Conservation (phyloP, 192 early-diverging fungal species). For the Umbelopsis sp. region DNA sequence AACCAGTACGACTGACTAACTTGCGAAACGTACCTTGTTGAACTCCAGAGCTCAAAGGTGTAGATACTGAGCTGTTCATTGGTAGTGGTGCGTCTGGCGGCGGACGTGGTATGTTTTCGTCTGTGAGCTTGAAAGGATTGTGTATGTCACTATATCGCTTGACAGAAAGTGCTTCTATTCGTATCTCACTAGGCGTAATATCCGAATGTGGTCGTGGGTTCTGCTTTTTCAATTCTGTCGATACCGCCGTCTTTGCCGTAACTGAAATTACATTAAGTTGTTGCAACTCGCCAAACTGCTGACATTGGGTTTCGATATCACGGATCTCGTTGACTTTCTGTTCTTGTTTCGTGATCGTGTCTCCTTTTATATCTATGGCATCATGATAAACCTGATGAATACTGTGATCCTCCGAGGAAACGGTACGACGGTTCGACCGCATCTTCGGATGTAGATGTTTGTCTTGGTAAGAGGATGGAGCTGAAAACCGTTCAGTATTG, state of each 20-base stretch:
- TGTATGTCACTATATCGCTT: background rate
- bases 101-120: background rate
- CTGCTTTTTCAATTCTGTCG: background rate
- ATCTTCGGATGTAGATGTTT: background rate
- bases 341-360: background rate
- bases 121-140: no score
- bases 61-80: background rate
- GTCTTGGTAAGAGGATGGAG: conserved; percentile 4
- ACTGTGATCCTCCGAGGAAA: background rate
- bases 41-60: background rate
- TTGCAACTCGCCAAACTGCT: background rate
- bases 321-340: no score
- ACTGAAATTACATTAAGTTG: background rate
- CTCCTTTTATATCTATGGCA: background rate
- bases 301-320: background rate
- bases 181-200: background rate
- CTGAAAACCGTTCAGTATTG: background rate
- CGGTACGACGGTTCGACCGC: background rate
- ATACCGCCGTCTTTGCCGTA: background rate
- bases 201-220: background rate
- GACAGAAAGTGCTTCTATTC: background rate
- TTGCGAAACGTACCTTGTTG: background rate
- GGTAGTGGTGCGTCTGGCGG: background rate
- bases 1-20: background rate
- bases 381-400: background rate